Percentiles rank a stretch among this genome's conserved stretches.
Evolutionary conservation across 2,329 filamentous ascomycete species (phyloP).

Genomic region (Alternaria sp.): DNA sequence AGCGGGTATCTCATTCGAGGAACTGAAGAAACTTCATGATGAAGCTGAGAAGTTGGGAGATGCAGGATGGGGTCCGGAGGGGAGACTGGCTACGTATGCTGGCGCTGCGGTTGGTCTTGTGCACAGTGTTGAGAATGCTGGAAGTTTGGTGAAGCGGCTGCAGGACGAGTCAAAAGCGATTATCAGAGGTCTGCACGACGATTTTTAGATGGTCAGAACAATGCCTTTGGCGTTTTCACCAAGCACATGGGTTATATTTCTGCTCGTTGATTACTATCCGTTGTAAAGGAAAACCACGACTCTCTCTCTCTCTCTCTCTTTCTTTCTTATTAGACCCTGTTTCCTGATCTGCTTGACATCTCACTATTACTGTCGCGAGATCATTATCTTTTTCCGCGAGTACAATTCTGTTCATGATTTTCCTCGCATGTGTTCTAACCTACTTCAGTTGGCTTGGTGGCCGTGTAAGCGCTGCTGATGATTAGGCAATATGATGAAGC

Average conservation of each 20-base stretch:
- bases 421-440: neutral
- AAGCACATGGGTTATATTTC: neutral
- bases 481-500: neutral
- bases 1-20: conserved; percentile 51
- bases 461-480: neutral
- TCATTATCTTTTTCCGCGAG: neutral
- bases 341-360: too few relatives aligned
- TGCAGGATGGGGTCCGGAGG: conserved; percentile 59
- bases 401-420: neutral
- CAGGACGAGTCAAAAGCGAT: conserved; percentile 6
- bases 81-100: conserved; percentile 67
- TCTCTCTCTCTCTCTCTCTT: neutral
- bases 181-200: neutral
- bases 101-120: conserved; percentile 68
- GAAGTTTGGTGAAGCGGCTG: conserved; percentile 55
- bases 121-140: conserved; percentile 58
- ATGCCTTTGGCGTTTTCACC: rapidly evolving
- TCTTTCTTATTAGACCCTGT: neutral
- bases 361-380: too few relatives aligned
- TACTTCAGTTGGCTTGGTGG: neutral
- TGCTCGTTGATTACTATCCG: neutral
- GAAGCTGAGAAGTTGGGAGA: conserved; percentile 60
- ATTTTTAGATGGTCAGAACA: neutral
- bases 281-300: neutral
- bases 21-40: conserved; percentile 56